Base-by-base conservation (phyloP, 2,329 filamentous ascomycete species). In the Triangularia setosa region DNA sequence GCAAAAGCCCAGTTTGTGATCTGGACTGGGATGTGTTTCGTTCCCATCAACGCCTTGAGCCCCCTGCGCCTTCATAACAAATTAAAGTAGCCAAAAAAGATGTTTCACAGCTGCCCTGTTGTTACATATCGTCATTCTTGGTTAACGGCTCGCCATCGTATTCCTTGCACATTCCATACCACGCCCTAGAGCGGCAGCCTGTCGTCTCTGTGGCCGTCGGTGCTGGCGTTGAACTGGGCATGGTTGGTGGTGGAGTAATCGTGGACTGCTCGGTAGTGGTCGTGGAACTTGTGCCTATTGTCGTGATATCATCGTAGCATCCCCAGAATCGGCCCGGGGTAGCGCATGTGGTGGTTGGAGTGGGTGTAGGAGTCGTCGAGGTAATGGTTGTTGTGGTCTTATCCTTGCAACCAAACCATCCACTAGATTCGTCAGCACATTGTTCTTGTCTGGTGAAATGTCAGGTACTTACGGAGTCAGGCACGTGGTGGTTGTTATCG, bases 391-490 rank as follows among this genome's bases (percentile, higher is more conserved):
- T 75, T 0, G 78, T 75, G 59, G 79, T 75, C 63, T 79, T 76
- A 66, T 86, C 87, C 28, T 87, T 86, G 75, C 87, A 89, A 2
- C 87, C 87, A 69, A 89, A 89, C 84, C 87, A 90, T 8, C 87
- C 87, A 2, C 69, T 71, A 24, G 7, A 40, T 30, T 3, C 5
- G 61, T 68, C 28, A 86, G 87, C 1, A 84, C 85, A 69, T 82
- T 79, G 72, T 85, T 44, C 14, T 23, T 12, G 24, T 58, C 3
- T 8, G 21, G 35, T 11, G 23, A 9, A n/a, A n/a, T n/a, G 28
- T 64, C 73, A 75, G 14, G n/a, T 18, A 82, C 4, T 77, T 79
- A 33, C 77, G 81, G 67, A 55, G 71, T 73, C 9, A 64, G 54
- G 63, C 69, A 68, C 0, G 80, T 81, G 28, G 74, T 77, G 1